Conservation (phyloP, 2,329 filamentous ascomycete species). For the Cladosporium sp. region DNA sequence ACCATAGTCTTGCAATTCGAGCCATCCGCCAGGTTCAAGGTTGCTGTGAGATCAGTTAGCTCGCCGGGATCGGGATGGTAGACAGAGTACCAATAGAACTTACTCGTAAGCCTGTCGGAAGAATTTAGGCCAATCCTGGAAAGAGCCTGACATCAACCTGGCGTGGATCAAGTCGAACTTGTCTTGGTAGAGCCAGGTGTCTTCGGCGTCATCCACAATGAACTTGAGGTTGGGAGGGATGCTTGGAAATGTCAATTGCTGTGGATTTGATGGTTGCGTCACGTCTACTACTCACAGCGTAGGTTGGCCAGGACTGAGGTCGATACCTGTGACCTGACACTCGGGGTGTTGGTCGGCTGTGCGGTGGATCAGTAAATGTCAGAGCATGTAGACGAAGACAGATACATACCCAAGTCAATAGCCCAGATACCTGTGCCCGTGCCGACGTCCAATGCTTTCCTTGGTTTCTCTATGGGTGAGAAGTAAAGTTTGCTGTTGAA, state of each 20-base stretch:
- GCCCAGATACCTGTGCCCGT: conserved; percentile 60
- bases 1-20: conserved; percentile 53
- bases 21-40: conserved; percentile 52
- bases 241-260: conserved; percentile 29
- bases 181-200: conserved; percentile 57
- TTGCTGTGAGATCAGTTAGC: conserved; percentile 32
- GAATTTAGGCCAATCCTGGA: conserved; percentile 56
- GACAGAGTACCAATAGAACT: conserved; percentile 17
- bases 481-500: conserved; percentile 47
- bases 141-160: conserved; percentile 51
- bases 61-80: neutral
- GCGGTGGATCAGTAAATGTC: neutral
- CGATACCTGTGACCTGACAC: conserved; percentile 46
- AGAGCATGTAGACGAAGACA: neutral
- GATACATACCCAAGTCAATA: conserved; percentile 48
- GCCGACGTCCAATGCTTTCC: conserved; percentile 52
- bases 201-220: conserved; percentile 62
- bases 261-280: neutral
- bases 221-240: conserved; percentile 63
- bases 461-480: conserved; percentile 45
- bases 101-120: conserved; percentile 51
- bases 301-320: conserved; percentile 54
- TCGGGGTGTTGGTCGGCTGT: conserved; percentile 44
- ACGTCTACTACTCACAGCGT: conserved; percentile 34
- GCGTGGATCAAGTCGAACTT: conserved; percentile 59